Percentiles rank a stretch among this genome's conserved stretches.
Conservation (phyloP, 2,329 filamentous ascomycete species). For the Ophiostoma angusticollis region DNA sequence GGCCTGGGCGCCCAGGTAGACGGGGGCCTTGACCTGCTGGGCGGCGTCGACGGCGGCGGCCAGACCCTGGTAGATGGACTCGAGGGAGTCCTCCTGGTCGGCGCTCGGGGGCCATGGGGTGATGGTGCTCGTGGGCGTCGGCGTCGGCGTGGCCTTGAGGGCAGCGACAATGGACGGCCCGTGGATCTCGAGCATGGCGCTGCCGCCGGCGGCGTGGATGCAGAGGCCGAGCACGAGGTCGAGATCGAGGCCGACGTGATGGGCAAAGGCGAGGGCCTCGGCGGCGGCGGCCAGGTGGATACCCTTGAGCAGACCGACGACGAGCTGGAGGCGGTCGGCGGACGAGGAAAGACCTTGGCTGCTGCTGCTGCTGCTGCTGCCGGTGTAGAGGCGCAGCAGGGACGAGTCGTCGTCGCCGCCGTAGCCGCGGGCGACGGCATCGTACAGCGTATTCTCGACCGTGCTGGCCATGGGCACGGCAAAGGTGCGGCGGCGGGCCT, state of each 20-base stretch:
- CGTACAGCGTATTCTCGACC: conserved; percentile 53
- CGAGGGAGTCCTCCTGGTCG: conserved; percentile 17
- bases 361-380: background rate
- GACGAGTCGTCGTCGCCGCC: conserved; percentile 32
- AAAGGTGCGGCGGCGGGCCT: conserved; percentile 44
- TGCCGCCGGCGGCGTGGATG: conserved; percentile 32
- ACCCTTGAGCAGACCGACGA: conserved; percentile 27
- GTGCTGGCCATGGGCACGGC: conserved; percentile 46
- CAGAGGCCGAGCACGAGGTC: conserved; percentile 33
- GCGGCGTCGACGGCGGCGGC: conserved; percentile 29
- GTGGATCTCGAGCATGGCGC: conserved; percentile 24
- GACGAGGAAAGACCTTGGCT: no score
- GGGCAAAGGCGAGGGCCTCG: conserved; percentile 30
- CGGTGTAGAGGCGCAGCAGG: conserved; percentile 29
- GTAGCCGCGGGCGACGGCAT: conserved; percentile 44
- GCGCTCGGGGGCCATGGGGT: conserved; percentile 13
- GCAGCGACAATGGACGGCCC: conserved; percentile 27
- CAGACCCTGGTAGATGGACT: conserved; percentile 20
- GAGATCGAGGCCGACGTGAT: conserved; percentile 28
- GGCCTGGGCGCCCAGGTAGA: conserved; percentile 29
- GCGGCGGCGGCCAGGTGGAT: conserved; percentile 31
- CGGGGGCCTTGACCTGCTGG: conserved; percentile 27
- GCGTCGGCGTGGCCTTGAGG: conserved; percentile 15
- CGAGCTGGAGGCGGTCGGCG: conserved; percentile 16
- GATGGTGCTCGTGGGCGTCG: background rate